Conservation (phyloP, 1,284 basidiomycete species). For the Ceratobasidium sp. region DNA sequence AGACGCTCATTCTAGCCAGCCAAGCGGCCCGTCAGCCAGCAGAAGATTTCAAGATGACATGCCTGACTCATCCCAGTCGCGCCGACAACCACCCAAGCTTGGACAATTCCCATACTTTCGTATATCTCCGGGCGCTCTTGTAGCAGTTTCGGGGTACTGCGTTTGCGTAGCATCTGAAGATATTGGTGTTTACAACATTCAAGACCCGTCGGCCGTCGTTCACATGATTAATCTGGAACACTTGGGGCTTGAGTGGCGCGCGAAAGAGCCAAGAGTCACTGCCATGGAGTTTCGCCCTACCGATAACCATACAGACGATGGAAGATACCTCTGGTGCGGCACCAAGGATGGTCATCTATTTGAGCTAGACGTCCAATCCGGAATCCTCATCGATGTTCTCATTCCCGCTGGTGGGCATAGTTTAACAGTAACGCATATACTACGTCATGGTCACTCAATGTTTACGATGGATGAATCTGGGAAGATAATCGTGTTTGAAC, state of each 20-base stretch:
- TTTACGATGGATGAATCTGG: conserved; percentile 86
- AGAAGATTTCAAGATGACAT: conserved; percentile 69
- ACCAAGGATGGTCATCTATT: conserved; percentile 89
- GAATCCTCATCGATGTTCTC: conserved; percentile 70
- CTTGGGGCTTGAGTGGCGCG: conserved; percentile 65
- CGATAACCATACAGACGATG: conserved; percentile 56
- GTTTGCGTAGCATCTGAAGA: conserved; percentile 76
- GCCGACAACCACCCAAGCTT: conserved; percentile 79
- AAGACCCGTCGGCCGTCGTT: conserved; percentile 49
- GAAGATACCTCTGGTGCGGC: conserved; percentile 81
- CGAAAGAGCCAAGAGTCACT: conserved; percentile 79
- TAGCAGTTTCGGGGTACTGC: conserved; percentile 73
- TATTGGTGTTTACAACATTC: conserved; percentile 69
- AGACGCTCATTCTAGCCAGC: conserved; percentile 34
- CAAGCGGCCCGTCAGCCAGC: conserved; percentile 56
- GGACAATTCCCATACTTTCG: conserved; percentile 65
- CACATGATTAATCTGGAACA: conserved; percentile 79
- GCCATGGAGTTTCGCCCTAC: conserved; percentile 81
- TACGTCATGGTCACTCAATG: conserved; percentile 77
- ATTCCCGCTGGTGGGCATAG: conserved; percentile 69
- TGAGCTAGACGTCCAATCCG: conserved; percentile 81
- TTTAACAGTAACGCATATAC: conserved; percentile 77
- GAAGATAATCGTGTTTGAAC: conserved; percentile 79
- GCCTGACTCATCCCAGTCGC: conserved; percentile 86
- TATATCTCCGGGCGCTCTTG: conserved; percentile 68